Base-by-base conservation (phyloP, 495 filamentous ascomycete genomes). In the Xylaria longipes region DNA sequence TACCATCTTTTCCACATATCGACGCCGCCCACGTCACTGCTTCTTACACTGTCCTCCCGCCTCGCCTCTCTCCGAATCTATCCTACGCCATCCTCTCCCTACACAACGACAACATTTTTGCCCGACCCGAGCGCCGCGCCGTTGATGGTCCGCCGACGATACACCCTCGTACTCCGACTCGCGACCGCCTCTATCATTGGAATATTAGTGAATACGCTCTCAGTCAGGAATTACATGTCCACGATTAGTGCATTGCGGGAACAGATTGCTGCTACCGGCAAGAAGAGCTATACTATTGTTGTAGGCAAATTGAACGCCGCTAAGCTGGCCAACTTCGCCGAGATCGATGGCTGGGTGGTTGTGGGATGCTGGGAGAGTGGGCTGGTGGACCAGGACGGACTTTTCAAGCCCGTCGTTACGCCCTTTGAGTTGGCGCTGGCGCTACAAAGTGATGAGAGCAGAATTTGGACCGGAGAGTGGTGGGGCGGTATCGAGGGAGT, bases 311-410 rank as follows among this genome's bases (percentile, higher is more conserved):
- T 98, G 3, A 98, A 98, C 76, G 92, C 94, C 1, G 94, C 94
- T 68, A 99, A 99, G 80, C 84, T 99, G 6, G 97, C 96, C 29
- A 99, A 99, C 80, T 99, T 99, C 80, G 88, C 90, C 65, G 96
- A 99, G 81, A 87, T 99, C 14, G 95, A 93, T 25, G 97, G 92
- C 17, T 99, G 96, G 96, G 94, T 98, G 0, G 95, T 98, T 1
- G 92, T 99, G 52, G 97, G 97, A 12, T 99, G 96, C 82, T 98
- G 97, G 96, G 96, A 99, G 81, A 97, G 95, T 77, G 91, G 91
- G 69, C 83, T 98, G 57, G 88, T 98, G 15, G 92, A 92, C 71
- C 91, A 91, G 73, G 94, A 93, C 14, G 81, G 81, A 0, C 94
- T 96, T 75, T 98, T 88, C 83, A 90, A 87, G 77, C 93, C 94